phyloP scores from a whole-genome alignment of 1,284 basidiomycete species.

The Taiwanofungus camphoratus region DNA sequence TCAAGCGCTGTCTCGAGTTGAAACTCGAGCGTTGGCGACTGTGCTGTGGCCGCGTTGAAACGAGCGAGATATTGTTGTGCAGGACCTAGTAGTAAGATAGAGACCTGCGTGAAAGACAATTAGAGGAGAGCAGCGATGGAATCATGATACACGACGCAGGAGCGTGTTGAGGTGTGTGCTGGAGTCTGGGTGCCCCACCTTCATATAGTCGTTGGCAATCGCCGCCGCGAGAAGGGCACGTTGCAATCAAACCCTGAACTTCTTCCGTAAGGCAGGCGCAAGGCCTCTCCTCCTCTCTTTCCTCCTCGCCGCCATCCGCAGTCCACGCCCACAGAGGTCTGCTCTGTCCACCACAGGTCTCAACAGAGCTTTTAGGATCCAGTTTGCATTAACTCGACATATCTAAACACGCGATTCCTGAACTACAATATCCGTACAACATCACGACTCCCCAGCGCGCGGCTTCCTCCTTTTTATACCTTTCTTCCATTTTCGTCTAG shows the following conservation, averaged over 20 bases:
- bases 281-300: constrained; percentile 41
- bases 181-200: constrained; percentile 5
- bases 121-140: constrained; percentile 11
- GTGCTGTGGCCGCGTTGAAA: no score
- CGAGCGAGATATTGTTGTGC: neutral
- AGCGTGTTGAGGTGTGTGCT: constrained; percentile 18
- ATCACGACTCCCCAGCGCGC: constrained; percentile 43
- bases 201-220: constrained; percentile 23
- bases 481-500: constrained; percentile 42
- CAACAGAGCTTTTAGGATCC: no score
- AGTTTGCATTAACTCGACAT: constrained; percentile 15
- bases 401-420: constrained; percentile 31
- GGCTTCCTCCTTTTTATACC: constrained; percentile 53
- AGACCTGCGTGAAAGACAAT: neutral
- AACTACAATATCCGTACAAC: no score
- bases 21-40: no score
- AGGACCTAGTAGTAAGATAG: neutral
- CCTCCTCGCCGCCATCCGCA: constrained; percentile 32
- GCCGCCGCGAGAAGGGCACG: constrained; percentile 57
- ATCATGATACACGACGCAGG: constrained; percentile 25
- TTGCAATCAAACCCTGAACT: constrained; percentile 64
- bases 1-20: no score
- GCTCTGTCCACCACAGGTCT: constrained; percentile 5
- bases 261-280: constrained; percentile 38
- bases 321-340: constrained; percentile 24